Evolutionary conservation across 331 rosid genomes (phyloP).

Genomic region (Malus hybrid): DNA sequence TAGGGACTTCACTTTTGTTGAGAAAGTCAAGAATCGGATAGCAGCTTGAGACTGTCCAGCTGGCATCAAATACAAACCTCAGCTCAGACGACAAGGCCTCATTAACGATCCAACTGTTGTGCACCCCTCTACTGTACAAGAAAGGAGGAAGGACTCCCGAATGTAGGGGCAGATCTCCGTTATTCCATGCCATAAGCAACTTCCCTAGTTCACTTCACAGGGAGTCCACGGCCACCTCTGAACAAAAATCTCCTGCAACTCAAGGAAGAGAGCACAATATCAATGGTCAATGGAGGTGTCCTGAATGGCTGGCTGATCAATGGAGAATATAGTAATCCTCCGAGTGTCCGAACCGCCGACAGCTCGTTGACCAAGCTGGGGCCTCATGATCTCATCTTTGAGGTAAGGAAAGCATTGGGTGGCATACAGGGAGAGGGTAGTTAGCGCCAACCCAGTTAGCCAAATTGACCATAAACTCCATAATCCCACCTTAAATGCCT

Average conservation of each 20-base stretch:
- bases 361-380: conserved; percentile 7
- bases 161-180: conserved; percentile 54
- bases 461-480: conserved; percentile 70
- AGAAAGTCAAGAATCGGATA: conserved; percentile 14
- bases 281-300: conserved; percentile 21
- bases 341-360: conserved; percentile 20
- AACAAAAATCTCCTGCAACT: conserved; percentile 51
- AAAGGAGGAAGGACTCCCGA: conserved; percentile 92
- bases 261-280: conserved; percentile 25
- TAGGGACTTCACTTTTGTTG: conserved; percentile 66
- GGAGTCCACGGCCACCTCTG: conserved; percentile 37
- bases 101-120: conserved; percentile 68
- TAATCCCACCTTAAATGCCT: conserved; percentile 46
- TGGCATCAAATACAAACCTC: conserved; percentile 82
- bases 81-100: conserved; percentile 76
- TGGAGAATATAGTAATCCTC: conserved; percentile 54
- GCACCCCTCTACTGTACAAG: conserved; percentile 59
- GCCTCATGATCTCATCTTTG: conserved; percentile 27
- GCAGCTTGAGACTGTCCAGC: conserved; percentile 60
- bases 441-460: conserved; percentile 63
- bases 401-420: conserved; percentile 52
- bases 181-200: conserved; percentile 84
- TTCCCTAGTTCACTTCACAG: conserved; percentile 34
- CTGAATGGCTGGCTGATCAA: not conserved
- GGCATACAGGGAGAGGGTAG: conserved; percentile 61